Conservation (phyloP, 257 asterid genomes). For the Verbena officinalis region DNA sequence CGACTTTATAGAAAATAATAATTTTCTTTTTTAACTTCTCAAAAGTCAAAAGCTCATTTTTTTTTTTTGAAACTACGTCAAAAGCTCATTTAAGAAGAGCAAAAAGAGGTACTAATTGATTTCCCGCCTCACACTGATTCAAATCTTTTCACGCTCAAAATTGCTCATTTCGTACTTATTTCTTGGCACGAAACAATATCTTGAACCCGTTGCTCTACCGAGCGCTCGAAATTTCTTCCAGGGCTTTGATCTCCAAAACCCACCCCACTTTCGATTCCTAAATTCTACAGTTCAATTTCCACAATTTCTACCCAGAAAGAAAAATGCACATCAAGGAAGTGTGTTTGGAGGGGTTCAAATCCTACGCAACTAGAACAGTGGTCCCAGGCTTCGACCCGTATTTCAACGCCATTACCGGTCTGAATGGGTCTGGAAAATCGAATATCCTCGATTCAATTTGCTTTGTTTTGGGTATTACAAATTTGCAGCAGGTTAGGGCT, state of each 20-base stretch:
- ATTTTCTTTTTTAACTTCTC: no score
- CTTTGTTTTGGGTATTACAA: slow-evolving; percentile 93
- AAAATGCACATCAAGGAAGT: slow-evolving; percentile 82
- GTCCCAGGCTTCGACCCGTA: slow-evolving; percentile 91
- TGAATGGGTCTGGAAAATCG: slow-evolving; percentile 96
- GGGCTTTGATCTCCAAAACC: slow-evolving; percentile 26
- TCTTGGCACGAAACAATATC: background rate
- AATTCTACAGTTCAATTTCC: slow-evolving; percentile 8
- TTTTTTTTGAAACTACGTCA: no score
- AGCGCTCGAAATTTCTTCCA: background rate
- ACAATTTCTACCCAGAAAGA: background rate
- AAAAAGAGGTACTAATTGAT: slow-evolving; percentile 4
- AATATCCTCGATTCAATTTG: slow-evolving; percentile 97
- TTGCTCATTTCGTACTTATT: background rate
- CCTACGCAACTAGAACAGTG: slow-evolving; percentile 92
- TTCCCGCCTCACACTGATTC: slow-evolving; percentile 27
- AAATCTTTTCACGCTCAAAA: background rate
- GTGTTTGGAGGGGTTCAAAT: slow-evolving; percentile 94
- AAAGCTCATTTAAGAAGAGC: no score
- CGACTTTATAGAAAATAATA: background rate
- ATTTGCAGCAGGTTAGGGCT: slow-evolving; percentile 99
- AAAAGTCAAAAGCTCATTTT: no score
- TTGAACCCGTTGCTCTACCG: background rate
- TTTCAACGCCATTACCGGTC: slow-evolving; percentile 95
- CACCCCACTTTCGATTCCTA: slow-evolving; percentile 9